Evolutionary conservation across 139 green algal genomes (phyloP).

Genomic region (Volvox reticuliferus): DNA sequence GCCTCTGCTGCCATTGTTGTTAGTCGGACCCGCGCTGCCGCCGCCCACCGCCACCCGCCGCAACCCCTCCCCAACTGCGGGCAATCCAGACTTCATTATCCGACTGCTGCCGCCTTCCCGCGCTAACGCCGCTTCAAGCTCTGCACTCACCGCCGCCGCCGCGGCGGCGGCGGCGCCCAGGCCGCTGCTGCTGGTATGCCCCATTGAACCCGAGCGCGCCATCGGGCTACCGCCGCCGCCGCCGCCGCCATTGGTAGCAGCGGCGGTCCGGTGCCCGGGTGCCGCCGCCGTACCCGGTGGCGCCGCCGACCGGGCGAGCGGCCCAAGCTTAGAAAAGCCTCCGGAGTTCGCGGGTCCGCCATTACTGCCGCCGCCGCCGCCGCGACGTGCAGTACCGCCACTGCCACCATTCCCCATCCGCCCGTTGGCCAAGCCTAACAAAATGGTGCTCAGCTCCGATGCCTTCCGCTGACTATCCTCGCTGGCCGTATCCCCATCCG

Average conservation of each 20-base stretch:
- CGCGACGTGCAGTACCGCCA: not conserved
- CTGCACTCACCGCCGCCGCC: not conserved
- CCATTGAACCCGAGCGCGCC: not conserved
- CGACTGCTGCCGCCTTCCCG: not conserved
- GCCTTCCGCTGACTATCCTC: slow-evolving; percentile 45
- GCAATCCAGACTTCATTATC: not conserved
- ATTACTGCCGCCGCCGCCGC: not conserved
- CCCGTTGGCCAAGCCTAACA: slow-evolving; percentile 36
- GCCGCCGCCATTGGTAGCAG: not conserved
- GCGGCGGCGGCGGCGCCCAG: not conserved
- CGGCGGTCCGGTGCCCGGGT: not conserved
- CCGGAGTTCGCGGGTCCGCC: not conserved
- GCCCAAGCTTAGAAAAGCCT: slow-evolving; percentile 9
- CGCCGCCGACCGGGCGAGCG: not conserved
- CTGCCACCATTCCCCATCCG: slow-evolving; percentile 1
- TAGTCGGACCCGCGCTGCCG: not conserved
- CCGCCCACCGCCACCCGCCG: not conserved
- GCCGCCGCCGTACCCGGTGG: not conserved
- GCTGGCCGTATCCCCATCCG: slow-evolving; percentile 6
- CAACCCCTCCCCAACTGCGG: not conserved
- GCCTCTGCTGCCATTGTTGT: slow-evolving; percentile 26
- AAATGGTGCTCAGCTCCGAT: slow-evolving; percentile 27
- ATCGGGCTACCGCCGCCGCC: not conserved
- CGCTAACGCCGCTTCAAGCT: not conserved
- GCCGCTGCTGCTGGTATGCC: slow-evolving; percentile 10